A percentile compares a stretch with the other conserved stretches of the same genome.
phyloP scores from a whole-genome alignment of 495 filamentous ascomycete species.

The Staphylotrichum longicolle region DNA sequence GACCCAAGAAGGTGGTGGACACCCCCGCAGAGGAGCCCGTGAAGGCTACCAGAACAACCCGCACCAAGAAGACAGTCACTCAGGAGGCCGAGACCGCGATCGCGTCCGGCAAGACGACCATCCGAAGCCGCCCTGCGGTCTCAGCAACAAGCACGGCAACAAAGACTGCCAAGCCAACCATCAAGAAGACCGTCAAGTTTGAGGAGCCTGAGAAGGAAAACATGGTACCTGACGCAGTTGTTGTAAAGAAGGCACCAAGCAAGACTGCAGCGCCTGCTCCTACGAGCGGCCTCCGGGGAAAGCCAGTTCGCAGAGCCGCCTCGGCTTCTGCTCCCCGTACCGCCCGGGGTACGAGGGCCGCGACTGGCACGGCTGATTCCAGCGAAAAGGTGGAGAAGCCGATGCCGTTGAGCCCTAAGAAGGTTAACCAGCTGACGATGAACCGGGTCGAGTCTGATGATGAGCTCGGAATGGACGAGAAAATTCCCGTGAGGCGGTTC shows the following conservation, averaged over 20 bases:
- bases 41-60: constrained; percentile 34
- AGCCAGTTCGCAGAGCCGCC: constrained; percentile 30
- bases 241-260: constrained; percentile 27
- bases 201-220: constrained; percentile 60
- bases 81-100: constrained; percentile 24
- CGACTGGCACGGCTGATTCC: constrained; percentile 5
- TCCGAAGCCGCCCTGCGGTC: constrained; percentile 39
- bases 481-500: constrained; percentile 47
- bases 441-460: constrained; percentile 48
- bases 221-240: constrained; percentile 34
- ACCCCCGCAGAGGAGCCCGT: constrained; percentile 28
- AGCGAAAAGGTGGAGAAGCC: constrained; percentile 29
- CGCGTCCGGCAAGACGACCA: constrained; percentile 38
- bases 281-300: constrained; percentile 26
- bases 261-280: constrained; percentile 12
- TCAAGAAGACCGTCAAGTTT: constrained; percentile 57
- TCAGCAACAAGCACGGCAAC: constrained; percentile 29
- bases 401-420: constrained; percentile 53
- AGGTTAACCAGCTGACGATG: constrained; percentile 50
- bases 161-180: constrained; percentile 32
- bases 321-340: constrained; percentile 16
- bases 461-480: constrained; percentile 52
- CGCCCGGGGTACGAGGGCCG: constrained; percentile 21
- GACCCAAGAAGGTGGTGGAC: constrained; percentile 44
- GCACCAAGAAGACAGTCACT: constrained; percentile 35